Conservation (phyloP, 2,329 filamentous ascomycete species). For the Thielaviopsis musarum region DNA sequence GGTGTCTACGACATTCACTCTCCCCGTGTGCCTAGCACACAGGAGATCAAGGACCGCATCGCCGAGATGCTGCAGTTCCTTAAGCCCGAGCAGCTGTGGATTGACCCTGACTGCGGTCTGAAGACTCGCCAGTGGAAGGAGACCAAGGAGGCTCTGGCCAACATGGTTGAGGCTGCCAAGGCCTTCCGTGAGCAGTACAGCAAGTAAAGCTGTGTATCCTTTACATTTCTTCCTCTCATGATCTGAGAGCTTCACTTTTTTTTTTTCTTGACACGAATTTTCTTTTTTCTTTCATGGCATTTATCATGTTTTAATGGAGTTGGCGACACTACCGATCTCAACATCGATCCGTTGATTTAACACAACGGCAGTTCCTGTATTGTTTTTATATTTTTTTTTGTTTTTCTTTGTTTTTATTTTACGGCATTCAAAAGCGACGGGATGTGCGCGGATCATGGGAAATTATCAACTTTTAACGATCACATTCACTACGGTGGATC, state of each 20-base stretch:
- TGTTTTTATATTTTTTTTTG: constrained; percentile 11
- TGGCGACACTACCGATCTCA: constrained; percentile 32
- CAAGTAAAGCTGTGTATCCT: constrained; percentile 29
- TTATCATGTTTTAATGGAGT: constrained; percentile 12
- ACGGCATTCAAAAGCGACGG: constrained; percentile 12
- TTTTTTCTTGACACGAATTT: constrained; percentile 3
- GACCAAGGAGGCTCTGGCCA: constrained; percentile 87
- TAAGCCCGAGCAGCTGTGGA: constrained; percentile 97
- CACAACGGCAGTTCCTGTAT: constrained; percentile 11
- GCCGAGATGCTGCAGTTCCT: constrained; percentile 96
- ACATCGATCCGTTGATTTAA: constrained; percentile 26
- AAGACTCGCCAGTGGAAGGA: constrained; percentile 99
- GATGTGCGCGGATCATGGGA: constrained; percentile 13
- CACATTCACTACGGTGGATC: constrained; percentile 10
- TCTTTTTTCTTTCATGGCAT: constrained; percentile 16
- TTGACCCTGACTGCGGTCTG: constrained; percentile 97
- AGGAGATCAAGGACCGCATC: constrained; percentile 97
- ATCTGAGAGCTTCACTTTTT: constrained; percentile 5
- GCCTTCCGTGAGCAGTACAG: constrained; percentile 81
- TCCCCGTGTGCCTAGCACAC: constrained; percentile 86
- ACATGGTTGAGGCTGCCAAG: constrained; percentile 98
- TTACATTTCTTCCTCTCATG: background rate
- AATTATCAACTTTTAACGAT: constrained; percentile 12
- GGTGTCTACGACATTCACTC: constrained; percentile 99
- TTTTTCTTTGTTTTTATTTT: constrained; percentile 11